Evolutionary conservation across 2,329 filamentous ascomycete genomes (phyloP).

Genomic region (Curvularia lunata): DNA sequence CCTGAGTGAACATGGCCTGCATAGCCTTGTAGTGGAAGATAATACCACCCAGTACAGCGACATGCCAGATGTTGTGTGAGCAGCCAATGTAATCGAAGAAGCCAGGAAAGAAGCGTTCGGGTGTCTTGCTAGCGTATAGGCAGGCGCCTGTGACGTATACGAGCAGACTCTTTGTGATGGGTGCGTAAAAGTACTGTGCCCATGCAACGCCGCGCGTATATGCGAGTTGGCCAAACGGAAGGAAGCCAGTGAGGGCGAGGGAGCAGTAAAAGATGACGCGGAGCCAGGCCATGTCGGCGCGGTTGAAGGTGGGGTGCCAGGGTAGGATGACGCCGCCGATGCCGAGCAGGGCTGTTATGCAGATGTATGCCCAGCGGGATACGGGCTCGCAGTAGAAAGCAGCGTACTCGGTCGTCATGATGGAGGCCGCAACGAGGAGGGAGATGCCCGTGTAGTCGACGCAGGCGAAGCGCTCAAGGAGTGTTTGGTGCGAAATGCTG

Average conservation of each 20-base stretch:
- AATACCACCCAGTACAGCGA: conserved; percentile 92
- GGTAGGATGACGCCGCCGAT: conserved; percentile 88
- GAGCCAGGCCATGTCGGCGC: conserved; percentile 87
- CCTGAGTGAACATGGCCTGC: conserved; percentile 84
- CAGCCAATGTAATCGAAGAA: conserved; percentile 95
- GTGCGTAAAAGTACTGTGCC: conserved; percentile 89
- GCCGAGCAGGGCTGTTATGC: conserved; percentile 78
- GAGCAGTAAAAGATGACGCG: conserved; percentile 91
- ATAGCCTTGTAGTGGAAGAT: conserved; percentile 97
- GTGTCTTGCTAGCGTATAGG: conserved; percentile 89
- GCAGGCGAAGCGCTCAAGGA: conserved; percentile 94
- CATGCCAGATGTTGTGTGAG: conserved; percentile 97
- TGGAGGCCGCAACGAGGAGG: conserved; percentile 89
- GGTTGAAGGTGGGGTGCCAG: conserved; percentile 96
- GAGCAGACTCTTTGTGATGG: conserved; percentile 79
- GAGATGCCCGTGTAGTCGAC: conserved; percentile 99
- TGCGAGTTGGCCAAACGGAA: conserved; percentile 84
- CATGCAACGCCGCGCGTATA: conserved; percentile 77
- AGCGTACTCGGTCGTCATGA: conserved; percentile 98
- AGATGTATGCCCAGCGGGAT: conserved; percentile 86
- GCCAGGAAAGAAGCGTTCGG: conserved; percentile 90
- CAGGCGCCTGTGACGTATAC: conserved; percentile 87
- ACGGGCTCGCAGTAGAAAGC: conserved; percentile 97
- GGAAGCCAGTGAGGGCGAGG: conserved; percentile 84
- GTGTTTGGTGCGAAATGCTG: conserved; percentile 84